phyloP scores from a whole-genome alignment of 2,329 filamentous ascomycete species.

The Calonectria pauciramosa region DNA sequence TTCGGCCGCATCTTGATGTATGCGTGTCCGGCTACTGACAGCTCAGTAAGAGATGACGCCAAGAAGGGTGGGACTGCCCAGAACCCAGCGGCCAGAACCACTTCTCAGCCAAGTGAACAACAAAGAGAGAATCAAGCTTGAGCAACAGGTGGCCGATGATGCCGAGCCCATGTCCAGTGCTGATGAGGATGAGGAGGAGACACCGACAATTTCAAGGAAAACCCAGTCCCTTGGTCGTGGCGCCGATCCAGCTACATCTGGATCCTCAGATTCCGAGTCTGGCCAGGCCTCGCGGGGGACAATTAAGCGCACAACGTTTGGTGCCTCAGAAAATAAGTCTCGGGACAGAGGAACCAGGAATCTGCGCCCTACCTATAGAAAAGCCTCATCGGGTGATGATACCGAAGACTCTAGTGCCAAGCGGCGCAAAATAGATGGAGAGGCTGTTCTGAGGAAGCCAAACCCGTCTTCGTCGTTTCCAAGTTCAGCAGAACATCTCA shows the following conservation, averaged over 20 bases:
- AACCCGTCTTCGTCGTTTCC: slow-evolving; percentile 9
- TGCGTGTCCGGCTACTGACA: background rate
- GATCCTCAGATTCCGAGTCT: slow-evolving; percentile 44
- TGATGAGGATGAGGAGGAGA: slow-evolving; percentile 37
- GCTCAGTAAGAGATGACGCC: slow-evolving; percentile 8
- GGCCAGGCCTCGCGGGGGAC: slow-evolving; percentile 43
- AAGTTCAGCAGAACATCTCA: slow-evolving; percentile 41
- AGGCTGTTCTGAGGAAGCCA: background rate
- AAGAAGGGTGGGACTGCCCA: slow-evolving; percentile 38
- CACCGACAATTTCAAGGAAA: background rate
- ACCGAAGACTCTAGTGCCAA: slow-evolving; percentile 29
- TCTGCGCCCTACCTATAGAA: slow-evolving; percentile 9
- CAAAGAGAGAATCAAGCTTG: slow-evolving; percentile 23
- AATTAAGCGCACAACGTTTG: slow-evolving; percentile 53
- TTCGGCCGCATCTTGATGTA: background rate
- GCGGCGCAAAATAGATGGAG: slow-evolving; percentile 27
- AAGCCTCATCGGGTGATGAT: background rate
- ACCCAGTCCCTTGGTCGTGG: background rate
- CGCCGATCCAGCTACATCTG: background rate
- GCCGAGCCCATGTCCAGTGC: slow-evolving; percentile 48
- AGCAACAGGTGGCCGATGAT: slow-evolving; percentile 32
- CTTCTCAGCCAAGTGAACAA: slow-evolving; percentile 34
- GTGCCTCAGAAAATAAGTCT: slow-evolving; percentile 1
- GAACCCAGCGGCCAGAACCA: slow-evolving; percentile 11
- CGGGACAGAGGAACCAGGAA: slow-evolving; percentile 19